A percentile compares a stretch with the other conserved stretches of the same genome.
Evolutionary conservation across 345 rosid species (phyloP).

Genomic region (Eucalyptus pumila): DNA sequence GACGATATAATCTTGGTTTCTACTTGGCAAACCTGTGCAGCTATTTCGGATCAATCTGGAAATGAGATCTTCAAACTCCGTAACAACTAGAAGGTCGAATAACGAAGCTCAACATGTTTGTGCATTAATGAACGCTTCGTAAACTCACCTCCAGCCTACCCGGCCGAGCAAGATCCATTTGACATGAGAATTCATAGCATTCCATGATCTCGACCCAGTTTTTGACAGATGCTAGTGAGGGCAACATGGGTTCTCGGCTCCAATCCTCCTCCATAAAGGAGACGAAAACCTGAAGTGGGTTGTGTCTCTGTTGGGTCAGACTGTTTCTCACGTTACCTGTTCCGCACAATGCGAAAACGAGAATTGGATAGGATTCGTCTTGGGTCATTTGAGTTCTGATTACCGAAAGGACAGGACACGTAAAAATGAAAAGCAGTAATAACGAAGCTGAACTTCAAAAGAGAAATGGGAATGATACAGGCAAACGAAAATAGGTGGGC

Average conservation of each 20-base stretch:
- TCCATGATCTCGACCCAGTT: background rate
- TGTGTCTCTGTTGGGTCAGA: background rate
- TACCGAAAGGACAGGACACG: background rate
- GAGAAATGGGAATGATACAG: background rate
- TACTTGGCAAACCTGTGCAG: background rate
- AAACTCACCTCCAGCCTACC: background rate
- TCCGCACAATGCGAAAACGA: background rate
- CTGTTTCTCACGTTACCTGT: background rate
- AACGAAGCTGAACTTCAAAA: background rate
- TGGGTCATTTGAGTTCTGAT: background rate
- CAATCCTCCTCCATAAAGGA: background rate
- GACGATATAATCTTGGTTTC: background rate
- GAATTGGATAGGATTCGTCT: background rate
- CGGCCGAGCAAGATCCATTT: background rate
- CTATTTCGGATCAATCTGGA: background rate
- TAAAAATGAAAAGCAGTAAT: background rate
- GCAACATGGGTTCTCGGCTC: background rate
- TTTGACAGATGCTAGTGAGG: background rate
- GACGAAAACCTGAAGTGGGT: background rate
- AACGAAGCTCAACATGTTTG: background rate
- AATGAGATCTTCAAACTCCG: background rate
- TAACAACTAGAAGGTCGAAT: background rate
- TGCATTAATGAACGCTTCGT: background rate
- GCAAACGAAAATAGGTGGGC: background rate
- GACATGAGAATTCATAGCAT: background rate